Percentiles rank a stretch among this genome's conserved stretches.
phyloP scores from a whole-genome alignment of 192 early-diverging fungal genomes.

The Thamnidium elegans region DNA sequence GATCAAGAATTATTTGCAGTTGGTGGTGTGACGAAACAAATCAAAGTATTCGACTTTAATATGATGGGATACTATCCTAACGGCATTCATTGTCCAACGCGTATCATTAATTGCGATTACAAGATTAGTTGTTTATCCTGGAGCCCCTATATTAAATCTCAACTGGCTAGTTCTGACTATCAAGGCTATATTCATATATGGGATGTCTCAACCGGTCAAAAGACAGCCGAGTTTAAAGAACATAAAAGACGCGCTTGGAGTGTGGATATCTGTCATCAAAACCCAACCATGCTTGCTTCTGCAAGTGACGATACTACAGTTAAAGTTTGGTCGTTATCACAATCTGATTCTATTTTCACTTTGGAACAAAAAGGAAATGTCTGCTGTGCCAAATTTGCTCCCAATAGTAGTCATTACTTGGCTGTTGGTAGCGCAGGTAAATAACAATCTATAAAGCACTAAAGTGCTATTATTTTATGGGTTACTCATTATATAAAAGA shows the following conservation, averaged over 20 bases:
- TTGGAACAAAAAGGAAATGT: slow-evolving; percentile 87
- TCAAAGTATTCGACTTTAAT: slow-evolving; percentile 89
- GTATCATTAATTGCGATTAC: slow-evolving; percentile 70
- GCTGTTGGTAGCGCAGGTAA: slow-evolving; percentile 85
- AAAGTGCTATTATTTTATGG: slow-evolving; percentile 18
- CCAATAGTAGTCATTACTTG: slow-evolving; percentile 64
- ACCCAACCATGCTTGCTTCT: slow-evolving; percentile 79
- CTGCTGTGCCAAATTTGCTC: slow-evolving; percentile 93
- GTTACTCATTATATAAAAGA: slow-evolving; percentile 43
- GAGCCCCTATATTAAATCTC: slow-evolving; percentile 83
- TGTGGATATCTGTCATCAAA: slow-evolving; percentile 76
- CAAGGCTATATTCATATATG: slow-evolving; percentile 88
- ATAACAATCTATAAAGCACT: neutral
- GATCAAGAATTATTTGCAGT: slow-evolving; percentile 94
- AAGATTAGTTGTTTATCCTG: slow-evolving; percentile 96
- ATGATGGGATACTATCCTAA: slow-evolving; percentile 39
- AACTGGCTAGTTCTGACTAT: slow-evolving; percentile 89
- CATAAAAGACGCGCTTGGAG: slow-evolving; percentile 94
- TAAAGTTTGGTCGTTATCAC: slow-evolving; percentile 81
- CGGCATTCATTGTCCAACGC: slow-evolving; percentile 73
- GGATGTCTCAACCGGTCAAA: slow-evolving; percentile 72
- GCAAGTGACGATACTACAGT: slow-evolving; percentile 93
- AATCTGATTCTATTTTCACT: slow-evolving; percentile 68
- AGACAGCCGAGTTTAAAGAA: slow-evolving; percentile 71
- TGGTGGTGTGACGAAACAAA: slow-evolving; percentile 87